A percentile compares a stretch with the other conserved stretches of the same genome.
Evolutionary conservation across 2,329 filamentous ascomycete genomes (phyloP).

Genomic region (Aspergillus sp.): DNA sequence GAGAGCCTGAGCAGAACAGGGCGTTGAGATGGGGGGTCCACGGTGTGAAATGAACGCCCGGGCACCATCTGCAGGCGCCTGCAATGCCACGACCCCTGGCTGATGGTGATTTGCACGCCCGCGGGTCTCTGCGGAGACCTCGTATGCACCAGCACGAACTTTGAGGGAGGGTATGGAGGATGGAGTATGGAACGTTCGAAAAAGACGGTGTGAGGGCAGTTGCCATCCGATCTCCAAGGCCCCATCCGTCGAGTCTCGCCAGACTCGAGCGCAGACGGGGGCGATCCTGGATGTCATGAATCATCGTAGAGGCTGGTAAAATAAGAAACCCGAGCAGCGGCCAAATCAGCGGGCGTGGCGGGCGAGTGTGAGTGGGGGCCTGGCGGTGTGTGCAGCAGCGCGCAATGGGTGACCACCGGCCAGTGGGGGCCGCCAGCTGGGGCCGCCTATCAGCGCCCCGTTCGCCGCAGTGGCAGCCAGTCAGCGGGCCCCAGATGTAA

Average conservation of each 20-base stretch:
- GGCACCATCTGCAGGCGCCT: neutral
- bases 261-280: neutral
- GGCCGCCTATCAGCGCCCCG: no score
- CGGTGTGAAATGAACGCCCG: neutral
- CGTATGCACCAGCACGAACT: no score
- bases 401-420: no score
- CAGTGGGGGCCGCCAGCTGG: no score
- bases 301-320: conserved; percentile 1
- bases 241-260: neutral
- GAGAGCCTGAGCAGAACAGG: neutral
- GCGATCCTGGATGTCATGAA: neutral
- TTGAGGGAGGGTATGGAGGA: no score
- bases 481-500: neutral
- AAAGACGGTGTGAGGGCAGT: neutral
- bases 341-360: neutral
- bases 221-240: neutral
- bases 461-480: neutral
- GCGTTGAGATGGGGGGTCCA: neutral
- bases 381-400: neutral
- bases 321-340: neutral
- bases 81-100: neutral
- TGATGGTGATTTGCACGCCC: no score
- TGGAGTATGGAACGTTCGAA: neutral
- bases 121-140: no score
- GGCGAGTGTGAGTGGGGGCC: neutral